Percentiles rank a stretch among this genome's conserved stretches.
Conservation (phyloP, 306 rosid species). For the Fragaria iinumae region DNA sequence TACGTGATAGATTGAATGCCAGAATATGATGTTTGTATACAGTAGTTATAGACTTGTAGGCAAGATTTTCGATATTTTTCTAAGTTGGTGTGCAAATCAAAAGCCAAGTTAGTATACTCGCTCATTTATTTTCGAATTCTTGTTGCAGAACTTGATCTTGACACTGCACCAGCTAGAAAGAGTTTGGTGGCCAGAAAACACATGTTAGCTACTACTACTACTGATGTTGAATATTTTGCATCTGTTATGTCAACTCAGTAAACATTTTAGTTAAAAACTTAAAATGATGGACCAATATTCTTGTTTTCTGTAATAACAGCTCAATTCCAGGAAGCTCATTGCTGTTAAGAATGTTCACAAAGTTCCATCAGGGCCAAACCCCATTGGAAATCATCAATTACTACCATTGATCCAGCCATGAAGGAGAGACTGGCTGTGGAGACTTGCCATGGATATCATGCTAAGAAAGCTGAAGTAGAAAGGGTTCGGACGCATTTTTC, state of each 20-base stretch:
- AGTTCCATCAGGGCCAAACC: conserved; percentile 34
- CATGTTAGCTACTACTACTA: conserved; percentile 2
- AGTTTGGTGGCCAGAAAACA: conserved; percentile 16
- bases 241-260: not conserved
- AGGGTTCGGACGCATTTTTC: not conserved
- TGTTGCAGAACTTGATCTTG: conserved; percentile 8
- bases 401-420: conserved; percentile 24
- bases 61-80: not conserved
- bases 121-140: not conserved
- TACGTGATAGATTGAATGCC: not conserved
- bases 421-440: conserved; percentile 6
- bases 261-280: not conserved
- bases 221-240: no score
- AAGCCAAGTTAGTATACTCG: not conserved
- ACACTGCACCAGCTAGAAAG: conserved; percentile 10
- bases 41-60: not conserved
- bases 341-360: not conserved
- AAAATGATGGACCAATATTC: conserved; percentile 2
- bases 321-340: conserved; percentile 19
- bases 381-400: conserved; percentile 26
- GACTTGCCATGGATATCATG: not conserved
- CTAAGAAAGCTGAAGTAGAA: conserved; percentile 11
- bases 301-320: conserved; percentile 19
- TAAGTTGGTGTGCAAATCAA: not conserved
- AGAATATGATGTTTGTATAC: not conserved